Conservation (phyloP, 371 early-diverging fungal species). For the Mortierella sp. region DNA sequence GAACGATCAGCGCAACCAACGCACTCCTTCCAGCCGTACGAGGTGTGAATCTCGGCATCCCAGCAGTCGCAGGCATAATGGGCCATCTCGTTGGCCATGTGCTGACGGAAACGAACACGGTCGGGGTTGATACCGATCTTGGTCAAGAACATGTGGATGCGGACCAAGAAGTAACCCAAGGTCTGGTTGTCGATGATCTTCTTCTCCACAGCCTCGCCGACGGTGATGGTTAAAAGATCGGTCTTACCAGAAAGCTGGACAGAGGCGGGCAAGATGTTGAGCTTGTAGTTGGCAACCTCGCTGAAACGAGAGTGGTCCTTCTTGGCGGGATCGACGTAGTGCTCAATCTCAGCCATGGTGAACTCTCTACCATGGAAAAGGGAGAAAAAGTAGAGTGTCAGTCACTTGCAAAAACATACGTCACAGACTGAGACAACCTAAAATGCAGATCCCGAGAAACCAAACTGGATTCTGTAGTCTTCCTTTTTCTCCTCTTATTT, state of each 20-base stretch:
- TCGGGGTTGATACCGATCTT: slow-evolving; percentile 95
- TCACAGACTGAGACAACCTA: background rate
- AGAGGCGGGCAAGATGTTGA: slow-evolving; percentile 86
- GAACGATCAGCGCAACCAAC: slow-evolving; percentile 99
- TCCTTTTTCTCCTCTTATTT: background rate
- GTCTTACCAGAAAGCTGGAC: slow-evolving; percentile 87
- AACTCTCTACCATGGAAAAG: slow-evolving; percentile 85
- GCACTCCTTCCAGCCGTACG: slow-evolving; percentile 99
- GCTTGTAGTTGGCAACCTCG: slow-evolving; percentile 83
- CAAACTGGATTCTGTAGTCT: background rate
- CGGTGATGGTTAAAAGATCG: slow-evolving; percentile 78
- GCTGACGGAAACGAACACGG: slow-evolving; percentile 98
- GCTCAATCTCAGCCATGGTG: slow-evolving; percentile 99
- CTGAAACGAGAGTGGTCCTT: slow-evolving; percentile 96
- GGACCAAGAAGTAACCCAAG: slow-evolving; percentile 98
- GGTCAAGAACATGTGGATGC: slow-evolving; percentile 94
- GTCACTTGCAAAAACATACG: background rate
- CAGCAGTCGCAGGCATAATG: slow-evolving; percentile 99
- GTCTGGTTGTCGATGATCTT: slow-evolving; percentile 97
- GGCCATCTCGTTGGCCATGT: slow-evolving; percentile 99
- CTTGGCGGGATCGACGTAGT: slow-evolving; percentile 97
- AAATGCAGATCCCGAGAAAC: background rate
- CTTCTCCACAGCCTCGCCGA: slow-evolving; percentile 96
- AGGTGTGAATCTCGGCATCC: slow-evolving; percentile 97
- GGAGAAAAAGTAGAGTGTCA: background rate